A percentile compares a stretch with the other conserved stretches of the same genome.
These are phyloP conservation scores for Nicotiana sylvestris DNA, from an alignment of 257 asterid genomes.

Conservation along the genomic window DNA sequence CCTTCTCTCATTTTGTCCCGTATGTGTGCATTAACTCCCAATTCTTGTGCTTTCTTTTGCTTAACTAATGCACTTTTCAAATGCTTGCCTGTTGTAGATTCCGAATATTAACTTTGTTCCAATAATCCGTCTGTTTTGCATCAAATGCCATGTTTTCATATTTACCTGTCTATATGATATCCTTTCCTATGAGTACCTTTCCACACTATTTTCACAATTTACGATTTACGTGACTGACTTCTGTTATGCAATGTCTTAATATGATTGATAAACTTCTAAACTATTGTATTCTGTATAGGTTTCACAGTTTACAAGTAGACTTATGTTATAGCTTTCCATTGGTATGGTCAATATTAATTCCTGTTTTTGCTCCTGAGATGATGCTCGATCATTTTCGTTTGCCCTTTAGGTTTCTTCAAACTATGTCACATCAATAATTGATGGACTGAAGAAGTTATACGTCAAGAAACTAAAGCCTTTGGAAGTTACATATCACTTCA, in stretches of 20 bases:
- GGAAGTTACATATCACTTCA: slow-evolving; percentile 71
- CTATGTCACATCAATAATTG: slow-evolving; percentile 83
- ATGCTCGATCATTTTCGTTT: neutral
- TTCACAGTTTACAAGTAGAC: no score
- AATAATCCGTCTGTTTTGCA: neutral
- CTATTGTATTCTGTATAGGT: no score
- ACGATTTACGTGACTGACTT: neutral
- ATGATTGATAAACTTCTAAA: neutral
- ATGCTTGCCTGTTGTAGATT: neutral
- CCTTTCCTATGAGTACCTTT: neutral
- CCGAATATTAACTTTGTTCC: neutral
- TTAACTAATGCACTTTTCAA: neutral
- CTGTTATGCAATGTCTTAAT: neutral
- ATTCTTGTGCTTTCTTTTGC: neutral
- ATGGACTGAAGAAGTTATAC: slow-evolving; percentile 90
- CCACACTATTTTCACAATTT: neutral
- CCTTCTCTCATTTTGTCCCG: neutral
- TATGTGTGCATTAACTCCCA: neutral
- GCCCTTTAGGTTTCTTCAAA: slow-evolving; percentile 55
- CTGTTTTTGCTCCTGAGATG: neutral
- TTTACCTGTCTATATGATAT: neutral
- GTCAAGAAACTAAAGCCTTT: slow-evolving; percentile 84
- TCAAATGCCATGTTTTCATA: neutral
- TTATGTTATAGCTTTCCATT: neutral
- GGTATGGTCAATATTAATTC: neutral